Evolutionary conservation across 2,329 filamentous ascomycete genomes (phyloP).

Genomic region (Neofusicoccum ribis): DNA sequence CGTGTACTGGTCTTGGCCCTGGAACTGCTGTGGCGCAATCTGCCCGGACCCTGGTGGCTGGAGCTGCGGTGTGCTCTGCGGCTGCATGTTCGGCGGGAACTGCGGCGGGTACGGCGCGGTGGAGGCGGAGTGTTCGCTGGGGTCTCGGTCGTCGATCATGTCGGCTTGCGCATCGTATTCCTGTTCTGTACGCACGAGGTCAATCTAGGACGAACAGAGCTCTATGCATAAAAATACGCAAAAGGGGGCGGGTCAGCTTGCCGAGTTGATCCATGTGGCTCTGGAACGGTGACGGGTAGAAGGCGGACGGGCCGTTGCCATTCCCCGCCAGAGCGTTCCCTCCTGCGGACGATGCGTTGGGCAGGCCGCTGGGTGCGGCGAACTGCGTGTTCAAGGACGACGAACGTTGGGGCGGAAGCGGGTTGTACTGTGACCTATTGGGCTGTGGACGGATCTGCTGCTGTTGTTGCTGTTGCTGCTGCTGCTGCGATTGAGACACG

Average conservation of each 20-base stretch:
- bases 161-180: conserved; percentile 92
- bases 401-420: conserved; percentile 41
- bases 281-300: conserved; percentile 86
- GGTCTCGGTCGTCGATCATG: conserved; percentile 80
- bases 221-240: conserved; percentile 50
- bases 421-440: conserved; percentile 49
- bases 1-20: conserved; percentile 30
- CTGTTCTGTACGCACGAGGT: conserved; percentile 77
- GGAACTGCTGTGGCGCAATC: conserved; percentile 26
- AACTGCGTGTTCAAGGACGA: conserved; percentile 37
- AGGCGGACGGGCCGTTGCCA: conserved; percentile 49
- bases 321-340: conserved; percentile 37
- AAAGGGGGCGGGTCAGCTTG: conserved; percentile 65
- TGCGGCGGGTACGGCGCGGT: conserved; percentile 65
- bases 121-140: conserved; percentile 64
- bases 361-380: conserved; percentile 36
- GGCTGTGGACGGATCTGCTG: conserved; percentile 45
- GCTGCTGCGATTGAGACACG: conserved; percentile 47
- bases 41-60: conserved; percentile 31
- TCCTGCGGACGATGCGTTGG: conserved; percentile 36
- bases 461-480: conserved; percentile 47
- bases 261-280: conserved; percentile 95
- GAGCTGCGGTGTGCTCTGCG: conserved; percentile 39
- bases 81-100: conserved; percentile 49
- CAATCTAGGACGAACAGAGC: conserved; percentile 68